Base-by-base conservation (phyloP, 148 eudicot species). In the Amaranthus cruentus region DNA sequence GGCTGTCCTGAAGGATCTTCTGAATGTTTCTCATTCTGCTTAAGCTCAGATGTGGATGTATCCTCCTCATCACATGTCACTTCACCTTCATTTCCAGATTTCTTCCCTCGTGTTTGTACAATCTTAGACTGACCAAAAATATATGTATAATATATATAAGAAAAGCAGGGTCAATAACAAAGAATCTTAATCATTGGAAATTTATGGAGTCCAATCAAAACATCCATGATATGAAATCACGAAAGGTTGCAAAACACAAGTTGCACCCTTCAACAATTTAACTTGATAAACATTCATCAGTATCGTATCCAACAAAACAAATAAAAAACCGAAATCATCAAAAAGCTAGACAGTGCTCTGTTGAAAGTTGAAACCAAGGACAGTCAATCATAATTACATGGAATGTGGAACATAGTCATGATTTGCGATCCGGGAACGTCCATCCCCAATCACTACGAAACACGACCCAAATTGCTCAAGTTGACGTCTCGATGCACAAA, bases 71-170 rank as follows among this genome's bases (percentile, higher is more conserved):
- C 91, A 68, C 70, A 52, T 66, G 76, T 69, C 9, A 65, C 71
- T 55, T 94, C 91, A 53, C 85, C 88, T 75, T 87, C 98, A 72
- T 81, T 84, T 57, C 87, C 95, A 74, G 73, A 78, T 81, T 81
- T 94, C 85, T 85, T 91, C 38, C 74, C 85, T 63, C 90, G 87
- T 68, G 81, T 48, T 68, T 82, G 97, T 60, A 81, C 72, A 75
- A 86, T 44, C 77, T 89, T 94, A 67, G 83, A 79, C 98, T 94
- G 81, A 55, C 50, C 76, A 28, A 28, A 28, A 0, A 28, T 28
- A 28, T 28, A 28, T 28, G 38, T 14, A 71, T 73, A 57, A 44
- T 48, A 62, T 4, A 9, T 4, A 54, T 6, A 63, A 75, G 68
- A 75, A 58, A 48, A 12, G 43, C 68, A 59, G 4, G 55, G 56